These are phyloP conservation scores for Parascedosporium putredinis DNA, from an alignment of 2,329 filamentous ascomycete genomes.

Conservation along the genomic window DNA sequence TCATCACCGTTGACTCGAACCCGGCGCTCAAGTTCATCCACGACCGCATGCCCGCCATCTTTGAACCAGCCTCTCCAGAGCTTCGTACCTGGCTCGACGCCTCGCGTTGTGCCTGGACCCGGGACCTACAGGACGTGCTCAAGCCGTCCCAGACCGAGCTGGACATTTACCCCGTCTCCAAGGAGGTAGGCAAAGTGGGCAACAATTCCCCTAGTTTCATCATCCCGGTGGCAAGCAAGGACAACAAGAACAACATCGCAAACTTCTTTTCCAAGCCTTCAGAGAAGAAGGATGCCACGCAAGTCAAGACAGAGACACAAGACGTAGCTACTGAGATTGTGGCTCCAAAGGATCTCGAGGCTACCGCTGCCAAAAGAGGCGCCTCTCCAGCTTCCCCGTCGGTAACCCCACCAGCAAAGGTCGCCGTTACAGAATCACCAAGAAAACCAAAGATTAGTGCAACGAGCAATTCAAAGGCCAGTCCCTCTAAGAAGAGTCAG, in stretches of 20 bases:
- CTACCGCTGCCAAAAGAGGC: neutral
- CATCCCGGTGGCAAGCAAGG: slow-evolving; percentile 69
- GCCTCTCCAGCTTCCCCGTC: neutral
- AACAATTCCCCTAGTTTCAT: slow-evolving; percentile 81
- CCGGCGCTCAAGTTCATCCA: slow-evolving; percentile 77
- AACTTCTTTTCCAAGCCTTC: slow-evolving; percentile 69
- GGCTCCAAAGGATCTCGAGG: neutral
- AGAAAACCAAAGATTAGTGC: slow-evolving; percentile 2
- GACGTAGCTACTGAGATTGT: neutral
- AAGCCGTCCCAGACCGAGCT: slow-evolving; percentile 69
- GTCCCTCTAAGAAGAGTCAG: neutral
- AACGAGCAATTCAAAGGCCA: neutral
- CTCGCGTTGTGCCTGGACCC: slow-evolving; percentile 58
- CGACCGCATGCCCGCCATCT: slow-evolving; percentile 88
- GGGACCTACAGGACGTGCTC: slow-evolving; percentile 67
- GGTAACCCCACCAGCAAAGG: neutral
- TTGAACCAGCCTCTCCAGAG: slow-evolving; percentile 63
- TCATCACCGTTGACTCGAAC: slow-evolving; percentile 87
- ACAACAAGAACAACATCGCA: slow-evolving; percentile 87
- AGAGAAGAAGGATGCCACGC: slow-evolving; percentile 4
- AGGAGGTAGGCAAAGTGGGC: slow-evolving; percentile 88
- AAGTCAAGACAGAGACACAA: neutral
- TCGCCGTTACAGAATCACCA: neutral
- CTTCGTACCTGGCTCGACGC: slow-evolving; percentile 75
- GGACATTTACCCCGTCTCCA: slow-evolving; percentile 75